Base-by-base conservation (phyloP, 2,329 filamentous ascomycete species). In the Colletotrichum noveboracense region DNA sequence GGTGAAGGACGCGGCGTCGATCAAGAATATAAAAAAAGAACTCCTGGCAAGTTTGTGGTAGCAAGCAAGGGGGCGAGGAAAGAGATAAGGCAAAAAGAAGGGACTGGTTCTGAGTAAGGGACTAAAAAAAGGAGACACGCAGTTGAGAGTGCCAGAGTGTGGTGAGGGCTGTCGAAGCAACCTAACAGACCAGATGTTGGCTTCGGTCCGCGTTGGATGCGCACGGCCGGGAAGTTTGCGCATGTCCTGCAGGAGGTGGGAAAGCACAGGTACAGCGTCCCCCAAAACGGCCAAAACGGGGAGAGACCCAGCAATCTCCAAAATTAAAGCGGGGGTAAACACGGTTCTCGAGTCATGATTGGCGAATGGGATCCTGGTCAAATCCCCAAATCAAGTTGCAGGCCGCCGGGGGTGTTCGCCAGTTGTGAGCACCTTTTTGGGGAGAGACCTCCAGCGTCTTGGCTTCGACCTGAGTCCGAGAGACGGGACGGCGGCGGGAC, bases 211-310 rank as follows among this genome's bases (percentile, higher is more conserved):
- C 38, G 43, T 67, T 73, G 34, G 38, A 74, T 10, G 70, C 73
- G 73, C 73, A 73, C 70, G 70, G 73, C 68, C 69, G 24, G 73
- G 62, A 75, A 73, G 73, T 72, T 68, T 73, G 70, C 69, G 73
- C 70, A 75, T 75, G 68, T 68, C 69, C 69, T 72, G 69, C 62
- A 75, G 73, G 73, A 72, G 69, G 73, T 52, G 68, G 68, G 68
- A 64, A 66, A 66, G 68, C 68, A 61, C 68, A 55, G 72, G 36
- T 75, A 65, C 73, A 71, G 67, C 36, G 28, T 34, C 70, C 43
- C 43, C 43, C 43, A 52, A 52, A 52, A 52, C n/a, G 43, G n/a
- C 43, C 43, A 21, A 52, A 36, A 72, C 73, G 55, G 73, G 73
- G 69, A 67, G 30, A 55, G 48, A 30, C 52, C 66, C 32, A 68